Percentiles rank a stretch among this genome's conserved stretches.
These are phyloP conservation scores for Ogataea minuta DNA, from an alignment of 805 yeast genomes.

Conservation along the genomic window DNA sequence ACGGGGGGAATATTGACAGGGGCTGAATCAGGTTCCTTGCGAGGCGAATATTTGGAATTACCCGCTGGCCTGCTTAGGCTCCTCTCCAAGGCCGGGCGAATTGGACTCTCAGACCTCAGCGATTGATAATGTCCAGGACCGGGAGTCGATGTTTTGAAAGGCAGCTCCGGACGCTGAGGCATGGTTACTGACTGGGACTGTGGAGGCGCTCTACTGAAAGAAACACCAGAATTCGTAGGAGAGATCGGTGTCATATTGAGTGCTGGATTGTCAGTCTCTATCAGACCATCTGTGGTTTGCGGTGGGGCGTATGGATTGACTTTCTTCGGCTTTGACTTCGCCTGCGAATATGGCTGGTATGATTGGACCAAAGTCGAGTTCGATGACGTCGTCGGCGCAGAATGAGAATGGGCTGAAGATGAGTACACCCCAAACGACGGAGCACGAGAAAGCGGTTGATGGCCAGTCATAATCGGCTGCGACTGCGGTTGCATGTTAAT, in stretches of 20 bases:
- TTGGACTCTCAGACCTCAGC: constrained; percentile 1
- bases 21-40: background rate
- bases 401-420: constrained; percentile 20
- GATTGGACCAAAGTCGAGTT: constrained; percentile 21
- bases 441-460: constrained; percentile 10
- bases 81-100: background rate
- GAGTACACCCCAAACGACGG: constrained; percentile 9
- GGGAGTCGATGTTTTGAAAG: constrained; percentile 11
- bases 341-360: constrained; percentile 12
- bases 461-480: constrained; percentile 18
- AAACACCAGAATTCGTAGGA: constrained; percentile 3
- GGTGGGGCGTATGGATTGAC: constrained; percentile 15
- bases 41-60: constrained; percentile 9
- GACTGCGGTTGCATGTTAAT: constrained; percentile 20
- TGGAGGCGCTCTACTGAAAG: background rate
- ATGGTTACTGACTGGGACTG: too few species aligned
- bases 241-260: constrained; percentile 8
- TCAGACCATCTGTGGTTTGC: background rate
- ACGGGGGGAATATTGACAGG: background rate
- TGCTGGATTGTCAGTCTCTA: constrained; percentile 2
- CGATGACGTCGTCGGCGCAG: constrained; percentile 27
- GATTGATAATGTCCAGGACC: constrained; percentile 1
- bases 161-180: constrained; percentile 1
- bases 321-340: constrained; percentile 15
- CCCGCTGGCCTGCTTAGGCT: background rate